phyloP scores from a whole-genome alignment of 352 stramenopile species.

The Globisporangium cystogenes region DNA sequence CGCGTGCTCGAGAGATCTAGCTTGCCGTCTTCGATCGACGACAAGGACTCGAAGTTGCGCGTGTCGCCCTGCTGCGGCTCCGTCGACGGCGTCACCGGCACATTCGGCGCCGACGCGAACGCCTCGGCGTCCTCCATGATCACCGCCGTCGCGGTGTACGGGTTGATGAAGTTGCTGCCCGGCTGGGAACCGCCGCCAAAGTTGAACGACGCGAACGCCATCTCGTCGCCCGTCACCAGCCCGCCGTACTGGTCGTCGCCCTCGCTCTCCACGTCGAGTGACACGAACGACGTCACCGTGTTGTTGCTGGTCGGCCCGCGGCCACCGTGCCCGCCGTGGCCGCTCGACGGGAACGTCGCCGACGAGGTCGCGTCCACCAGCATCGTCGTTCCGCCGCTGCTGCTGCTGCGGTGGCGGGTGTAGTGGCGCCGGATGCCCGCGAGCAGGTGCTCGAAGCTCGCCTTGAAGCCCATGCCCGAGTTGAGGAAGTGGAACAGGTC shows the following conservation, averaged over 20 bases:
- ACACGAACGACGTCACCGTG: conserved; percentile 18
- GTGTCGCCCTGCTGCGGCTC: conserved; percentile 16
- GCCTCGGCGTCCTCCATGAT: conserved; percentile 18
- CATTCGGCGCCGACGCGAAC: conserved; percentile 2
- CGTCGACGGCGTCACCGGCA: conserved; percentile 12
- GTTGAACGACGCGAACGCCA: conserved; percentile 20
- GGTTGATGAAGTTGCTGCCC: conserved; percentile 12
- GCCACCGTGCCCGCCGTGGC: neutral
- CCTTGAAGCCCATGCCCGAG: conserved; percentile 65
- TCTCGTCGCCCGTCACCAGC: conserved; percentile 5
- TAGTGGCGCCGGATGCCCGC: conserved; percentile 37
- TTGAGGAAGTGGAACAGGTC: conserved; percentile 79
- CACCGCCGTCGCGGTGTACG: conserved; percentile 13
- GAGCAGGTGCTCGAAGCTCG: conserved; percentile 48
- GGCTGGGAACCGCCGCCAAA: conserved; percentile 8
- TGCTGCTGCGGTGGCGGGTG: neutral
- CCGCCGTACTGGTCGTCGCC: conserved; percentile 1
- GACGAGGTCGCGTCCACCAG: neutral
- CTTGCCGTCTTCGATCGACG: conserved; percentile 24
- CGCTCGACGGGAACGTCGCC: neutral
- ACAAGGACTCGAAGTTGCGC: conserved; percentile 38
- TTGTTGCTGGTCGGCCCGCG: conserved; percentile 8
- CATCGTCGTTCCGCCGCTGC: neutral
- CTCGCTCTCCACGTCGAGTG: conserved; percentile 12
- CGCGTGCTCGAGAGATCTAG: conserved; percentile 22